These are phyloP conservation scores for Arachis monticola DNA, from an alignment of 331 rosid genomes.

Conservation along the genomic window DNA sequence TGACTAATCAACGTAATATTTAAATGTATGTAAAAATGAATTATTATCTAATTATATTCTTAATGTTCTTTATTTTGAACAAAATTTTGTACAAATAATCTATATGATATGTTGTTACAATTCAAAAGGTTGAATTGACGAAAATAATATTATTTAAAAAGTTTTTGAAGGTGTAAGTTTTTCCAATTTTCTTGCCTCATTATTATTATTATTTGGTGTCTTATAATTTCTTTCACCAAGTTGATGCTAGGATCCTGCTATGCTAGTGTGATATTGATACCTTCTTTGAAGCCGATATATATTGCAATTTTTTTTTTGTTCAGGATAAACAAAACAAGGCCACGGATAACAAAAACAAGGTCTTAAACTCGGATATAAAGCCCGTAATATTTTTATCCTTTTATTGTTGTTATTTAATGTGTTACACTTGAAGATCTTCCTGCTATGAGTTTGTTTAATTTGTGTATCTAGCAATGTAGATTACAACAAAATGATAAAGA, in stretches of 20 bases:
- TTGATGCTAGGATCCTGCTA: background rate
- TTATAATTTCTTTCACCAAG: background rate
- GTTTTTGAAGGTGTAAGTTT: background rate
- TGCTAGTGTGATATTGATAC: slow-evolving; percentile 25
- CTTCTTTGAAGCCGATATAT: background rate
- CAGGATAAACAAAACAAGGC: slow-evolving; percentile 49
- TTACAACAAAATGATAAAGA: background rate
- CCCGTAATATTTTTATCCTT: slow-evolving; percentile 45
- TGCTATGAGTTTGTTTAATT: background rate
- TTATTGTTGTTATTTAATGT: slow-evolving; percentile 10
- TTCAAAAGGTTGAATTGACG: no score
- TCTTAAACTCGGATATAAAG: slow-evolving; percentile 35
- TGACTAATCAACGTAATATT: no score
- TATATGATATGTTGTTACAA: no score
- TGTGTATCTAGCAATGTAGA: background rate
- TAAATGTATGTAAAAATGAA: no score
- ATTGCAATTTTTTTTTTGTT: slow-evolving; percentile 20
- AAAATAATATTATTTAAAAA: no score
- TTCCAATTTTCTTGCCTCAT: no score
- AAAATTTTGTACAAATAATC: no score
- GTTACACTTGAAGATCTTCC: background rate
- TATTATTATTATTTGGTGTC: background rate
- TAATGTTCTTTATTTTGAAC: background rate
- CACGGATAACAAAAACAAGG: slow-evolving; percentile 43
- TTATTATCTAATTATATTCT: no score